Evolutionary conservation across 441 rosid species (phyloP).

Genomic region (Pelargonium cotyledonis): DNA sequence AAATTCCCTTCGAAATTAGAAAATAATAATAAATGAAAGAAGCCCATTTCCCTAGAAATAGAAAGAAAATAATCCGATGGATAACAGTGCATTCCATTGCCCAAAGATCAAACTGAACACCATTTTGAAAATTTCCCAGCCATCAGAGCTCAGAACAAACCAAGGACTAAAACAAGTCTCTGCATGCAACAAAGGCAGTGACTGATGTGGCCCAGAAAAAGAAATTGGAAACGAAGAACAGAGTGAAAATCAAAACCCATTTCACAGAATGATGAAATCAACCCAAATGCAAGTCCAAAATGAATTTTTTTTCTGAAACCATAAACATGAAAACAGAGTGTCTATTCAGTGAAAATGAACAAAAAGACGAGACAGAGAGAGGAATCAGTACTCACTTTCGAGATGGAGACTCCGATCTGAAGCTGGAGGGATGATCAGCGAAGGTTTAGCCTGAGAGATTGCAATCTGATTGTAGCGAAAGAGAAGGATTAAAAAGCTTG

Average conservation of each 20-base stretch:
- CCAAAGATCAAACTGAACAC: slow-evolving; percentile 1
- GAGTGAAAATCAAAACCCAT: slow-evolving; percentile 1
- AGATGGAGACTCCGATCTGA: slow-evolving; percentile 3
- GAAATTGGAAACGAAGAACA: background rate
- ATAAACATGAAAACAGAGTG: background rate
- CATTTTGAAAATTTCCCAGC: background rate
- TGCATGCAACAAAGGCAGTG: slow-evolving; percentile 1
- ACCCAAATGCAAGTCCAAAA: background rate
- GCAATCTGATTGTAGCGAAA: background rate
- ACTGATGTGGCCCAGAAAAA: background rate
- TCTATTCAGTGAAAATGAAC: background rate
- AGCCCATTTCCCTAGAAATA: slow-evolving; percentile 6
- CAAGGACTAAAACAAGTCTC: background rate
- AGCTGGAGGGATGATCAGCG: slow-evolving; percentile 6
- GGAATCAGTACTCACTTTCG: slow-evolving; percentile 4
- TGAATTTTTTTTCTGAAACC: background rate
- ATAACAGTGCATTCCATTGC: background rate
- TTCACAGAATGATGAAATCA: slow-evolving; percentile 1
- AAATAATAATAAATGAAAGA: background rate
- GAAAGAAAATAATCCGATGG: background rate
- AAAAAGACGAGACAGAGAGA: background rate
- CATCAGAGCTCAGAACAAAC: background rate
- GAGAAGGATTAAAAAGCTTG: background rate
- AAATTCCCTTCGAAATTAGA: slow-evolving; percentile 1
- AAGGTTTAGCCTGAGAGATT: background rate